These are phyloP conservation scores for Fusarium sp. DNA, from an alignment of 2,329 filamentous ascomycete species.

Conservation along the genomic window DNA sequence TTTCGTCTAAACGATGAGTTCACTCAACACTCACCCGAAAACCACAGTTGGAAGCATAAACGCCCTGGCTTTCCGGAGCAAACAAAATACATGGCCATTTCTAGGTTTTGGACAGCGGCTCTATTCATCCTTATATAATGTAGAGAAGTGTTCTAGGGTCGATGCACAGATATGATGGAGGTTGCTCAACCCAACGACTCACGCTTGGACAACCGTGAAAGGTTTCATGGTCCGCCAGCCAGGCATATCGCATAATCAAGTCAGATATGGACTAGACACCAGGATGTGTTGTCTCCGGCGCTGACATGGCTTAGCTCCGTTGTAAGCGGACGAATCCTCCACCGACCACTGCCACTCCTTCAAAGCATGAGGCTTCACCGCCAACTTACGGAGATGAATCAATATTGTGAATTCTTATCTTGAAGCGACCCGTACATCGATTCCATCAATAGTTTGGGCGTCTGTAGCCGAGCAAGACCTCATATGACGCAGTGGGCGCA, in stretches of 20 bases:
- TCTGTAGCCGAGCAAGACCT: background rate
- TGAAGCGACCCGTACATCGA: background rate
- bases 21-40: background rate
- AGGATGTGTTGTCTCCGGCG: background rate
- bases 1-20: background rate
- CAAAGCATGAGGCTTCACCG: background rate
- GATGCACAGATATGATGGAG: background rate
- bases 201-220: background rate
- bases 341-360: background rate
- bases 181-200: background rate
- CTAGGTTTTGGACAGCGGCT: background rate
- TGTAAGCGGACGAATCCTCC: background rate
- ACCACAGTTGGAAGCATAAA: background rate
- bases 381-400: background rate
- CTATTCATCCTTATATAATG: background rate
- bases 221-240: background rate
- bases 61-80: background rate
- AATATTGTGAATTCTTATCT: background rate
- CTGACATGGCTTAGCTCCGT: constrained; percentile 11
- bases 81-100: background rate
- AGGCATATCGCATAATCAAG: background rate
- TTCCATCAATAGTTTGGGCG: background rate
- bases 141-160: background rate
- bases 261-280: background rate
- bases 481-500: constrained; percentile 27